These are phyloP conservation scores for Aspergillus sclerotialis DNA, from an alignment of 2,329 filamentous ascomycete genomes.

Conservation along the genomic window DNA sequence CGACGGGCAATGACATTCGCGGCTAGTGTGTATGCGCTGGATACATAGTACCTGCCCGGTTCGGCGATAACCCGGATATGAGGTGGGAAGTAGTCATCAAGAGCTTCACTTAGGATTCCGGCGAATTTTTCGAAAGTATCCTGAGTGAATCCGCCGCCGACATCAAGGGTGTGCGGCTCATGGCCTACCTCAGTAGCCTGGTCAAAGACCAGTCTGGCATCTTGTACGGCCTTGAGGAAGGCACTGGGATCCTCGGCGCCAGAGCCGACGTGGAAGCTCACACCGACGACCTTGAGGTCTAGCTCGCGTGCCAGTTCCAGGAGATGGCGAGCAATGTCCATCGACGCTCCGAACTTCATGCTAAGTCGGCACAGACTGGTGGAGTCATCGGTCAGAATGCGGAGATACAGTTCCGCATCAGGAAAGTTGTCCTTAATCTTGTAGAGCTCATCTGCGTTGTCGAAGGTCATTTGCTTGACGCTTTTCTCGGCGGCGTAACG, in stretches of 20 bases:
- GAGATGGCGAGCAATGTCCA: slow-evolving; percentile 72
- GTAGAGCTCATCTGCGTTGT: slow-evolving; percentile 95
- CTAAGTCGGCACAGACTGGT: slow-evolving; percentile 90
- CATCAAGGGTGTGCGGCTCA: slow-evolving; percentile 78
- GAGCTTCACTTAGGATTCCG: slow-evolving; percentile 64
- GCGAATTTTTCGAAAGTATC: slow-evolving; percentile 93
- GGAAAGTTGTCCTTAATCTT: slow-evolving; percentile 94
- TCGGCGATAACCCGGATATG: slow-evolving; percentile 85
- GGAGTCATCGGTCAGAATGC: slow-evolving; percentile 94
- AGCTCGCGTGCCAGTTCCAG: slow-evolving; percentile 74
- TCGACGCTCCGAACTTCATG: slow-evolving; percentile 91
- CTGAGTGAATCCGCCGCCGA: slow-evolving; percentile 86
- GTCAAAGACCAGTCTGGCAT: slow-evolving; percentile 84
- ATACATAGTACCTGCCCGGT: slow-evolving; percentile 93
- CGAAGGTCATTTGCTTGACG: slow-evolving; percentile 98
- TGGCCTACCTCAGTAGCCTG: slow-evolving; percentile 71
- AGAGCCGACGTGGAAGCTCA: slow-evolving; percentile 97
- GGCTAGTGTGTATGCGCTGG: slow-evolving; percentile 86
- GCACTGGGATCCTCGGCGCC: slow-evolving; percentile 89
- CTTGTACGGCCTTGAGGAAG: slow-evolving; percentile 83
- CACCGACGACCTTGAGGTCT: slow-evolving; percentile 83
- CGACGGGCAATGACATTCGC: slow-evolving; percentile 95
- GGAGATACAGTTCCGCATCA: slow-evolving; percentile 81
- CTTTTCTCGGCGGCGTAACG: slow-evolving; percentile 77
- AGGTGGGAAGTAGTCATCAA: slow-evolving; percentile 83